Evolutionary conservation across 164 flowering plant genomes (phyloP), one percentile per base, ranked within the genome.

Genomic region (Vitis cinerea): DNA sequence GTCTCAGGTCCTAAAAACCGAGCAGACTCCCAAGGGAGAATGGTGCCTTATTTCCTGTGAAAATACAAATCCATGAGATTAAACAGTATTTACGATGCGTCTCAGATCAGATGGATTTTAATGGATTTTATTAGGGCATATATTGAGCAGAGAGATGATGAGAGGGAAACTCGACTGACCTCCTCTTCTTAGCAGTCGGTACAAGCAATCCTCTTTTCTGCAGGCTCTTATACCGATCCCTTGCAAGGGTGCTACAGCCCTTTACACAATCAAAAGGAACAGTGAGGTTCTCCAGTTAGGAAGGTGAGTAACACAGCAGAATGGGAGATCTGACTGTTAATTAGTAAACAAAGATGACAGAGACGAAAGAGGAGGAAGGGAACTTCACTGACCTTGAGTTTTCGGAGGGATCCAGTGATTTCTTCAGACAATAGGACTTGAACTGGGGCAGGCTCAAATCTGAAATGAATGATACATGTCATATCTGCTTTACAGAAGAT

Each of bases 211-310:
- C 99, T 74, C 98, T 83, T 72, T 96, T 96, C 85, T 96, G 88
- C 9, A 90, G 73, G 85, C 97, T 96, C 78, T 96, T 96, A 69
- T 76, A 96, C 29, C 99, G 86, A 70, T 96, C 99, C 75, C 84
- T 88, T 47, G 89, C 86, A n/a, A 96, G 89, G 15, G 99, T 93
- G 83, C 83, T 83, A 73, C 98, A 93, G n/a, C 88, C 98, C 98
- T 95, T 59, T 54, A 70, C 9, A 8, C 51, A 58, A 59, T 8
- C 23, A 71, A 63, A 27, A 17, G 19, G 16, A 56, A 3, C 14
- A 1, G 12, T 13, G 19, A 27, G 8, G 6, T 57, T 57, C 10
- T 14, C 15, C 15, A 10, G 17, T 9, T 2, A 14, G 3, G 17
- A 57, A 57, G 23, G 9, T 17, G 9, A 17, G 60, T 3, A 9